Percentiles rank a stretch among this genome's conserved stretches.
These are phyloP conservation scores for Eimeria brunetti DNA, from an alignment of 169 alveolate genomes.

Conservation along the genomic window DNA sequence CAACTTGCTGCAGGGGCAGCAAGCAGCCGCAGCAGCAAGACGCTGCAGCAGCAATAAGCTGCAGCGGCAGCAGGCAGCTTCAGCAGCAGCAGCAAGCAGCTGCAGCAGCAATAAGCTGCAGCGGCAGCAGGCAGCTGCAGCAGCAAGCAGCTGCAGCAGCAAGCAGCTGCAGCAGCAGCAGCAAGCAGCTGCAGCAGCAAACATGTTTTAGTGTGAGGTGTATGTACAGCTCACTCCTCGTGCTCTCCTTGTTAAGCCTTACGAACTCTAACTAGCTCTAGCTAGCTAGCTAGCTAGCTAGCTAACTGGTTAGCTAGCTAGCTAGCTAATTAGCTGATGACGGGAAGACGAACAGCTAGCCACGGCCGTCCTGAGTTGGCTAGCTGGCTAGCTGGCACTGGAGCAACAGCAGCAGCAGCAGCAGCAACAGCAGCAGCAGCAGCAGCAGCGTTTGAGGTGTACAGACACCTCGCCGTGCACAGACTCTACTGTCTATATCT, in stretches of 20 bases:
- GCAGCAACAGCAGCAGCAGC: not conserved
- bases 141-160: too few relatives aligned
- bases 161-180: too few relatives aligned
- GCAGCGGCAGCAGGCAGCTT: not conserved
- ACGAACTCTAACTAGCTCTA: not conserved
- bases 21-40: too few relatives aligned
- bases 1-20: not conserved
- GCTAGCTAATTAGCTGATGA: too few relatives aligned
- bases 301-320: too few relatives aligned
- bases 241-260: not conserved
- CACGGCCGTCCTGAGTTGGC: not conserved
- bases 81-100: not conserved
- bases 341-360: too few relatives aligned
- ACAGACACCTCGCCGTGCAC: too few relatives aligned
- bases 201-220: not conserved
- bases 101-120: too few relatives aligned
- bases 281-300: too few relatives aligned
- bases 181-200: slow-evolving; percentile 18
- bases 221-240: not conserved
- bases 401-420: not conserved
- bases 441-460: not conserved
- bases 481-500: too few relatives aligned
- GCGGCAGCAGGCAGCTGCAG: too few relatives aligned
- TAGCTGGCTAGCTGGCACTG: not conserved
- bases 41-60: not conserved